Conservation (phyloP, 192 early-diverging fungal species). For the Entomortierella parvispora region DNA sequence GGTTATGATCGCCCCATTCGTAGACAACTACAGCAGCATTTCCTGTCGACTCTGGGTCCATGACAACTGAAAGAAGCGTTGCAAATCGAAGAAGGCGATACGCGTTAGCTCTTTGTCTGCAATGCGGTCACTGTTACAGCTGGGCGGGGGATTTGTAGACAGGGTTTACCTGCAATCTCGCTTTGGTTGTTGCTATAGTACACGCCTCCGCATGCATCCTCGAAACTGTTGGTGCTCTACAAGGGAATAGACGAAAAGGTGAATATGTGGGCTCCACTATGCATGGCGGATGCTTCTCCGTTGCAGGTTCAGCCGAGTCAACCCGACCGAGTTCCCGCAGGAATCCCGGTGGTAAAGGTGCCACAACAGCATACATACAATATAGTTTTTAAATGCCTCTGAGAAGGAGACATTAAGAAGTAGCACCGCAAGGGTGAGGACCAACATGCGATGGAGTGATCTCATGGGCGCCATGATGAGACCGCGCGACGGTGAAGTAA, state of each 20-base stretch:
- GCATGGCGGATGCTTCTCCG: neutral
- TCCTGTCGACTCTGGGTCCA: constrained; percentile 46
- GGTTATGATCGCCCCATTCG: constrained; percentile 56
- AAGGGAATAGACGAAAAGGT: neutral
- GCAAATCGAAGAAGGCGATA: neutral
- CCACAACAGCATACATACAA: constrained; percentile 26
- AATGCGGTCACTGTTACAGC: no score
- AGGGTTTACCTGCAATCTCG: neutral
- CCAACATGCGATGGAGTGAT: constrained; percentile 9
- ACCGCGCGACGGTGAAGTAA: neutral
- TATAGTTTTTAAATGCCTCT: constrained; percentile 28
- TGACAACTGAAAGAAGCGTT: constrained; percentile 23
- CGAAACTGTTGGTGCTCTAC: no score
- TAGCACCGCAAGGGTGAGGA: constrained; percentile 5
- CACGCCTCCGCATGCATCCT: no score
- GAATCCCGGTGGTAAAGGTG: no score
- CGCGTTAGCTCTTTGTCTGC: neutral
- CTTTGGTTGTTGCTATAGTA: neutral
- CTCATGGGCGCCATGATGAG: constrained; percentile 28
- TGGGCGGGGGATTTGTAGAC: neutral
- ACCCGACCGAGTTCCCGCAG: neutral
- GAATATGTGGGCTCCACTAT: neutral
- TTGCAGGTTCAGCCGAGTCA: neutral
- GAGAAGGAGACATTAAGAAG: constrained; percentile 21
- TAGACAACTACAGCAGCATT: constrained; percentile 56